Evolutionary conservation across 768 basidiomycete species (phyloP).

Genomic region (Boletus subcaerulescens): DNA sequence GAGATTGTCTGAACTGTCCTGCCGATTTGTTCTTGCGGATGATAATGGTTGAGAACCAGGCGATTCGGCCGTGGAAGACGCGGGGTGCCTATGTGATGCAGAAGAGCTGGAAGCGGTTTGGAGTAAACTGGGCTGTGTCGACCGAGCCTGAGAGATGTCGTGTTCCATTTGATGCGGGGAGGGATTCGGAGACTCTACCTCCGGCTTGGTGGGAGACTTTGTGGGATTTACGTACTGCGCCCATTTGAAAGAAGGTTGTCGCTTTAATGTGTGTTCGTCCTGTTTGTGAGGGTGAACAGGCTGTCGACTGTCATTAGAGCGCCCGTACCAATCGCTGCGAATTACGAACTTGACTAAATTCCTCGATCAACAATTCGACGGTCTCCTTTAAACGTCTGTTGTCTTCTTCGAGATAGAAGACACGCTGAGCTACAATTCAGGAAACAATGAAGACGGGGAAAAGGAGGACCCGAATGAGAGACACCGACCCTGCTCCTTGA

Average conservation of each 20-base stretch:
- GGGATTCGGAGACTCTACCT: constrained; percentile 70
- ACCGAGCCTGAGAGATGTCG: constrained; percentile 47
- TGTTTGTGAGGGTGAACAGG: constrained; percentile 11
- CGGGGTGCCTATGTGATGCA: constrained; percentile 30
- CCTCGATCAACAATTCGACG: constrained; percentile 64
- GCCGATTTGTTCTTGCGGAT: constrained; percentile 43
- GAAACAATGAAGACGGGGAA: background rate
- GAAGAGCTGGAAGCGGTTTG: constrained; percentile 13
- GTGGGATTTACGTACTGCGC: constrained; percentile 73
- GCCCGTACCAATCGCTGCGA: constrained; percentile 18
- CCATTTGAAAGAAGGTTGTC: constrained; percentile 89
- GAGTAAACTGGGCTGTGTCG: constrained; percentile 14
- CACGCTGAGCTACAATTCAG: constrained; percentile 57
- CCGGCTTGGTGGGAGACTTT: constrained; percentile 78
- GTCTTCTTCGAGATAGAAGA: constrained; percentile 71
- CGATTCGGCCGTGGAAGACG: constrained; percentile 31
- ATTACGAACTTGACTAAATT: constrained; percentile 49
- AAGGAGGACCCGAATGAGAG: background rate
- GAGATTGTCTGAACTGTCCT: constrained; percentile 71
- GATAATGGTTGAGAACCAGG: constrained; percentile 27
- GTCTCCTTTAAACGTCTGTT: constrained; percentile 66
- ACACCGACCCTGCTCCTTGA: constrained; percentile 71
- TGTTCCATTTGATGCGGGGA: constrained; percentile 80
- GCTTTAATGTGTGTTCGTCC: constrained; percentile 49
- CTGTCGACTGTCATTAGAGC: constrained; percentile 1